These are phyloP conservation scores for Coniochaeta prunicola DNA, from an alignment of 2,329 filamentous ascomycete genomes.

Conservation along the genomic window DNA sequence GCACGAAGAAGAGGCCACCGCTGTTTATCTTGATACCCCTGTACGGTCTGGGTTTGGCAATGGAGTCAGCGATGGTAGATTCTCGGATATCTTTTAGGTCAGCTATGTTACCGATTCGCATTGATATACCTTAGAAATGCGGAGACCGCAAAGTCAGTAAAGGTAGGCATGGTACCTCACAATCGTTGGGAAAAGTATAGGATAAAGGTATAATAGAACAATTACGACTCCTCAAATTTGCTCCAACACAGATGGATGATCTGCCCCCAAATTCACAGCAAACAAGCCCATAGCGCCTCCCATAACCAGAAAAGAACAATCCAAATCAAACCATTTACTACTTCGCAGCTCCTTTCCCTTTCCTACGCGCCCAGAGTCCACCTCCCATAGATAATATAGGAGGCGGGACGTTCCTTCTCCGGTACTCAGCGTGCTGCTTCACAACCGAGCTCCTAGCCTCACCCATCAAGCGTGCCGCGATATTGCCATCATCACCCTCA, in stretches of 20 bases:
- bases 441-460: background rate
- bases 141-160: background rate
- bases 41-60: background rate
- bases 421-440: background rate
- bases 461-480: no score
- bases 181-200: background rate
- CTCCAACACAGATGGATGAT: background rate
- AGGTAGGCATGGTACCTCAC: background rate
- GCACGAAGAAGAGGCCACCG: background rate
- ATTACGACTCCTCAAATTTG: background rate
- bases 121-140: no score
- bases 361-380: background rate
- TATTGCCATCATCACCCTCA: background rate
- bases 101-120: no score
- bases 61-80: background rate
- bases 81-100: background rate
- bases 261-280: background rate
- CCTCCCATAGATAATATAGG: background rate
- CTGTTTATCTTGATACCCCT: background rate
- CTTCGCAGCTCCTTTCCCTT: background rate
- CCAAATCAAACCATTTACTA: background rate
- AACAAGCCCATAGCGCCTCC: background rate
- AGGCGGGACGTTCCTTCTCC: background rate
- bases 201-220: background rate
- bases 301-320: background rate